Evolutionary conservation across 257 asterid species (phyloP).

Genomic region (Nicotiana noctiflora): DNA sequence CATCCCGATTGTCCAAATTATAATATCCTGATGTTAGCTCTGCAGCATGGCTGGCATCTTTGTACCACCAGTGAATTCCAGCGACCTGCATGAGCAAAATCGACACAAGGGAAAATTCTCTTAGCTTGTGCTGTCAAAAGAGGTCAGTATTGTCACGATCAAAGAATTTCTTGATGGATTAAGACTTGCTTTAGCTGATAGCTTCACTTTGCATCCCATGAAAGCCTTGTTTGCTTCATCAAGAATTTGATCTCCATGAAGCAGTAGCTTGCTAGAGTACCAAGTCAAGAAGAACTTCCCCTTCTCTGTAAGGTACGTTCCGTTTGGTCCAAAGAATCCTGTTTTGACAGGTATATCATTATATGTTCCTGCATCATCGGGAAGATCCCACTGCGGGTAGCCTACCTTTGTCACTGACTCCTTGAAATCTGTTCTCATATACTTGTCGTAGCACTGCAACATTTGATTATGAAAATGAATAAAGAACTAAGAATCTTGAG

Average conservation of each 20-base stretch:
- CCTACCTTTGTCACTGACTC: conserved; percentile 28
- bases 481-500: neutral
- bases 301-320: conserved; percentile 26
- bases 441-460: conserved; percentile 37
- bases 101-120: neutral
- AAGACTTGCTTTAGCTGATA: conserved; percentile 33
- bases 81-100: conserved; percentile 16
- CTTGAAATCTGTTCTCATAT: conserved; percentile 24
- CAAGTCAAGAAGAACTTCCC: conserved; percentile 35
- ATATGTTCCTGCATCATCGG: conserved; percentile 35
- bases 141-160: neutral
- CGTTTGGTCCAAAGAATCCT: conserved; percentile 28
- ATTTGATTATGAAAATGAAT: neutral
- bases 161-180: neutral
- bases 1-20: conserved; percentile 22
- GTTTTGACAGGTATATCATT: conserved; percentile 29
- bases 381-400: conserved; percentile 29
- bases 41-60: conserved; percentile 26
- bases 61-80: conserved; percentile 38
- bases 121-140: neutral
- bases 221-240: conserved; percentile 40
- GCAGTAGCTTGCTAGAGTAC: conserved; percentile 32
- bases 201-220: conserved; percentile 26
- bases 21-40: conserved; percentile 36
- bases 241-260: conserved; percentile 38